Evolutionary conservation across 352 stramenopile species (phyloP), one percentile per base, ranked within the genome.

Genomic region (Thalassiosira ordinaria): DNA sequence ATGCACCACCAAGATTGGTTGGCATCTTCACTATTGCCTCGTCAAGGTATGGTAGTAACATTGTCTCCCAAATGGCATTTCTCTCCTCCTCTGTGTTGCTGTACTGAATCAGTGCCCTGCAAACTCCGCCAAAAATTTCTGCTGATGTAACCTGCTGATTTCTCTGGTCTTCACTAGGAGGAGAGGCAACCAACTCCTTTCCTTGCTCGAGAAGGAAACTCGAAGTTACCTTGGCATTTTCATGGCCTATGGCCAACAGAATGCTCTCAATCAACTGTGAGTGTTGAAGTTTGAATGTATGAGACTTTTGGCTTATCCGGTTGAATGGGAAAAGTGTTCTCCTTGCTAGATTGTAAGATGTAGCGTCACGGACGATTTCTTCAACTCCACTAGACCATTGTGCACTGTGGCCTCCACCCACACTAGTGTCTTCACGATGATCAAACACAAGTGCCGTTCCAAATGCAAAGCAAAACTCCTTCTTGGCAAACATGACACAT

Each of bases 351-450:
- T 92, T 91, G 20, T 74, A 71, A 26, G 44, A 27, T 4, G 80
- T 77, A 11, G 87, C 78, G 84, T 90, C 84, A 14, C 82, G 74
- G 72, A 91, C 85, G 20, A 94, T 90, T 74, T 92, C 87, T 78
- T 92, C 86, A 18, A 94, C 81, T 44, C 89, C 89, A 61, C 69
- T 60, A 31, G 87, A 91, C 78, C 88, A 93, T 57, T 94, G 87
- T n/a, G 89, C 87, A 57, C 83, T 74, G 59, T 94, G 84, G 8
- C 87, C 87, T 20, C 87, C 87, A 37, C 79, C 88, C 62, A 93
- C 78, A 74, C 81, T 91, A 26, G 72, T 82, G 66, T 94, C 89
- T 81, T 93, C 89, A 56, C 72, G 78, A 61, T 94, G 89, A 80
- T 94, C 85, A 66, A 84, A 92, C 0, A 91, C 87, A 26, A 94